Base-by-base conservation (phyloP, 352 stramenopile species). In the Globisporangium perplexum region DNA sequence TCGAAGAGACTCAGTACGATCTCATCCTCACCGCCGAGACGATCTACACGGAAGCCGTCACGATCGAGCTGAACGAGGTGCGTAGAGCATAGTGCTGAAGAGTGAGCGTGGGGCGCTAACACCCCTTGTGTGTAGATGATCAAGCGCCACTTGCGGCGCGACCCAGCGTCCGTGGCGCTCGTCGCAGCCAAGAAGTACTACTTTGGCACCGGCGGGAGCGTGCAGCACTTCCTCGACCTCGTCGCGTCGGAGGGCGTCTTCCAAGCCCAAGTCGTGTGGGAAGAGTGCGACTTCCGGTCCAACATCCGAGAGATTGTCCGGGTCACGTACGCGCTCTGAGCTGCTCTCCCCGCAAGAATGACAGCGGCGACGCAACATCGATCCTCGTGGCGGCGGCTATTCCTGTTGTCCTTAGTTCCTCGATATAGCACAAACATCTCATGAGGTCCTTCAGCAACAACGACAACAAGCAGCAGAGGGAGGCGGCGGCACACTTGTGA, bases 111-210 rank as follows among this genome's bases (percentile, higher is more conserved):
- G 3, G 12, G 49, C 24, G 18, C 20, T 53, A 18, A 11, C 44
- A 7, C 22, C 6, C 11, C 36, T 30, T 33, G 8, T 12, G 20
- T 15, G 20, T 8, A 94, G 84, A 77, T 78, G 28, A 90, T 94
- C 60, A 88, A 88, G 58, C 67, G 70, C 5, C 82, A 92, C 57
- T 66, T 94, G 53, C 72, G 72, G 4, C 66, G 55, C 11, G 35
- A 55, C 4, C 72, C 64, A 0, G 48, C 63, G 22, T 70, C 78
- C 12, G 65, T 83, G 20, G 82, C 79, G 24, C 65, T 93, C 7
- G 73, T 94, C 14, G 82, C 82, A 0, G 82, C 84, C 15, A 94
- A 94, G 63, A 90, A 90, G 55, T 94, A 94, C 49, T 94, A 93
- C 60, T 94, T 94, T 58, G 84, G 84, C 10, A 92, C 82, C 3